Evolutionary conservation across 2,329 filamentous ascomycete species (phyloP).

Genomic region (Fusarium caatingaense): DNA sequence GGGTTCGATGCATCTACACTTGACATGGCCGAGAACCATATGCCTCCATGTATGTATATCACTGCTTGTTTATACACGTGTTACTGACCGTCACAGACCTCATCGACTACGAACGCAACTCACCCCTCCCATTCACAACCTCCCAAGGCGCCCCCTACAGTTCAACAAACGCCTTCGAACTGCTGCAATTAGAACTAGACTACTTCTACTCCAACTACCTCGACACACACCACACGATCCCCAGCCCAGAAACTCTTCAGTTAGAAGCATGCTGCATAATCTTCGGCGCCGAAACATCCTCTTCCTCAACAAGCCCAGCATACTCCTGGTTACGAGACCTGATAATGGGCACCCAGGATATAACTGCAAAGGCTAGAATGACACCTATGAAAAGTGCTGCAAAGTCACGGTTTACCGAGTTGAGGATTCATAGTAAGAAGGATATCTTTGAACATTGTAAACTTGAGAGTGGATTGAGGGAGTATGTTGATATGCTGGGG

Average conservation of each 20-base stretch:
- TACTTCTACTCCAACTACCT: slow-evolving; percentile 45
- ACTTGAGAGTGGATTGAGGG: slow-evolving; percentile 38
- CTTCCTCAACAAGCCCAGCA: background rate
- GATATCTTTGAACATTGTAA: slow-evolving; percentile 46
- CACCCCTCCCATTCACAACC: slow-evolving; percentile 40
- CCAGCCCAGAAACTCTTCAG: slow-evolving; percentile 37
- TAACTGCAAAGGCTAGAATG: slow-evolving; percentile 36
- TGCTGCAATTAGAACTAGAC: slow-evolving; percentile 52
- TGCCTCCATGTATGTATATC: slow-evolving; percentile 53
- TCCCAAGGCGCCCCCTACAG: slow-evolving; percentile 35
- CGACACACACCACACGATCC: slow-evolving; percentile 34
- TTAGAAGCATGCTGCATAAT: slow-evolving; percentile 46
- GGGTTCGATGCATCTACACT: slow-evolving; percentile 53
- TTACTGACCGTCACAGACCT: background rate
- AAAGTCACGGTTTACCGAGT: slow-evolving; percentile 33
- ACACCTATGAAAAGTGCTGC: slow-evolving; percentile 41
- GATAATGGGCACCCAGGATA: slow-evolving; percentile 24
- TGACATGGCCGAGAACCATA: slow-evolving; percentile 55
- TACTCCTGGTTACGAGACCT: slow-evolving; percentile 47
- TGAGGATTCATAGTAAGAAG: slow-evolving; percentile 45
- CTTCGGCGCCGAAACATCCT: slow-evolving; percentile 43
- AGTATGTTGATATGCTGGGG: slow-evolving; percentile 18
- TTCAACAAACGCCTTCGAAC: slow-evolving; percentile 48
- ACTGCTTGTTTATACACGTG: no score
- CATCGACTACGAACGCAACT: slow-evolving; percentile 36